phyloP scores from a whole-genome alignment of 108 stramenopile species.

The Craspedostauros australis region DNA sequence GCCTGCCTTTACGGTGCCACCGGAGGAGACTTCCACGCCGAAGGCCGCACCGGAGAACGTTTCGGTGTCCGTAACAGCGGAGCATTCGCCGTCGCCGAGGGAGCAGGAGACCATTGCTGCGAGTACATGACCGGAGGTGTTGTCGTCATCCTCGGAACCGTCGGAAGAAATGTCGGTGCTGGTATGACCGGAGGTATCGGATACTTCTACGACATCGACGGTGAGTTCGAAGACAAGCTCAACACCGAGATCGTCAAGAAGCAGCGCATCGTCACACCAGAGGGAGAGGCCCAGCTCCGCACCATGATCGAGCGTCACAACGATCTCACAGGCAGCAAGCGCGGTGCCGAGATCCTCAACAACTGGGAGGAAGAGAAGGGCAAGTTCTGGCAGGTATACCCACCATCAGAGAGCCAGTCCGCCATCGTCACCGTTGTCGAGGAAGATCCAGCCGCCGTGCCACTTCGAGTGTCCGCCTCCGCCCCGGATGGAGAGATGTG shows the following conservation, averaged over 20 bases:
- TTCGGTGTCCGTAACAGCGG: conserved; percentile 96
- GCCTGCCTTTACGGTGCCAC: conserved; percentile 96
- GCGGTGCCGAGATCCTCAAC: conserved; percentile 77
- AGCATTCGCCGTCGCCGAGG: conserved; percentile 94
- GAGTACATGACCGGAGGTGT: conserved; percentile 98
- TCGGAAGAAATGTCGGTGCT: conserved; percentile 93
- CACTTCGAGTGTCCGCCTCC: conserved; percentile 59
- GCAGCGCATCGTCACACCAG: conserved; percentile 59
- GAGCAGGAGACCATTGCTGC: conserved; percentile 93
- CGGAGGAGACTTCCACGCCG: conserved; percentile 90
- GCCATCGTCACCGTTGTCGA: conserved; percentile 43
- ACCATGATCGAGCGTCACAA: conserved; percentile 85
- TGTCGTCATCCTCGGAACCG: conserved; percentile 86
- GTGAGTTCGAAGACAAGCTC: conserved; percentile 69
- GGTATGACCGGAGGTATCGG: conserved; percentile 95
- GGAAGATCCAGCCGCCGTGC: conserved; percentile 8
- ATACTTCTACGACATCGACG: conserved; percentile 89
- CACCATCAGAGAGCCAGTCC: conserved; percentile 69
- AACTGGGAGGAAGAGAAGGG: conserved; percentile 76
- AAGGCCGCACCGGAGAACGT: conserved; percentile 92
- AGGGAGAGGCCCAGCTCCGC: conserved; percentile 74
- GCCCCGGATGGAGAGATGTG: conserved; percentile 80
- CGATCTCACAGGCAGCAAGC: conserved; percentile 83
- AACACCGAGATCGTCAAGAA: conserved; percentile 88
- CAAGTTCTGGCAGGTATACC: conserved; percentile 89